Conservation (phyloP, 2,329 filamentous ascomycete genomes). For the Talaromyces sp. region DNA sequence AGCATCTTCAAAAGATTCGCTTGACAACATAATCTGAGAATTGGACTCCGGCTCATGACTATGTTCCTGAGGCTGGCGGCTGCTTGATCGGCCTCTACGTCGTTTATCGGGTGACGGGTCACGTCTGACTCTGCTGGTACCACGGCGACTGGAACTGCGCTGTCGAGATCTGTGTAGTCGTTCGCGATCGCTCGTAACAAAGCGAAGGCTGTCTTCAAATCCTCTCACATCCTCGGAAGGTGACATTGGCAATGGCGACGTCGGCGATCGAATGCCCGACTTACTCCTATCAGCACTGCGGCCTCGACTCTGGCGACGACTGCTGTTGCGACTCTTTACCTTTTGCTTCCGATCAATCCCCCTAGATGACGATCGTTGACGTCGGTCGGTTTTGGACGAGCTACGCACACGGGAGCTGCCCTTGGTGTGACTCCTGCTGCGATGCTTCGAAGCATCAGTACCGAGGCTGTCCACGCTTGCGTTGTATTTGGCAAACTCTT, state of each 20-base stretch:
- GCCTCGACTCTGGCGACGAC: conserved; percentile 46
- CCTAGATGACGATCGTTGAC: conserved; percentile 38
- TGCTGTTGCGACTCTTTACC: conserved; percentile 41
- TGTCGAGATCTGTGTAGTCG: conserved; percentile 47
- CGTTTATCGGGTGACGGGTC: conserved; percentile 48
- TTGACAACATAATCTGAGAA: conserved; percentile 6
- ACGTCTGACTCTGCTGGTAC: conserved; percentile 37
- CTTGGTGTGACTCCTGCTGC: conserved; percentile 48
- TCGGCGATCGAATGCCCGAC: conserved; percentile 66
- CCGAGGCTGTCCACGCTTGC: conserved; percentile 48
- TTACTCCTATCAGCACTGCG: conserved; percentile 61
- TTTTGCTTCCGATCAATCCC: conserved; percentile 31
- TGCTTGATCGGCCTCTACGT: conserved; percentile 36
- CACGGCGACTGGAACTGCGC: conserved; percentile 51
- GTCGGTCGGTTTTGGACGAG: conserved; percentile 26
- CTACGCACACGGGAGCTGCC: conserved; percentile 26
- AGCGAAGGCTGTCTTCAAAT: conserved; percentile 58
- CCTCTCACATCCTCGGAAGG: conserved; percentile 51
- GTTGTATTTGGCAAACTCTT: conserved; percentile 60
- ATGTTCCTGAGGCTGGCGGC: conserved; percentile 25
- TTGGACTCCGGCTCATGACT: conserved; percentile 11
- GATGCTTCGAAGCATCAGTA: conserved; percentile 31
- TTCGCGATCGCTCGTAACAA: conserved; percentile 45
- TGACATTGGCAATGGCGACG: conserved; percentile 75
- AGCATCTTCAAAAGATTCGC: conserved; percentile 22